Evolutionary conservation across 2,329 filamentous ascomycete species (phyloP), one percentile per base, ranked within the genome.

Genomic region (Calonectria henricotiae): DNA sequence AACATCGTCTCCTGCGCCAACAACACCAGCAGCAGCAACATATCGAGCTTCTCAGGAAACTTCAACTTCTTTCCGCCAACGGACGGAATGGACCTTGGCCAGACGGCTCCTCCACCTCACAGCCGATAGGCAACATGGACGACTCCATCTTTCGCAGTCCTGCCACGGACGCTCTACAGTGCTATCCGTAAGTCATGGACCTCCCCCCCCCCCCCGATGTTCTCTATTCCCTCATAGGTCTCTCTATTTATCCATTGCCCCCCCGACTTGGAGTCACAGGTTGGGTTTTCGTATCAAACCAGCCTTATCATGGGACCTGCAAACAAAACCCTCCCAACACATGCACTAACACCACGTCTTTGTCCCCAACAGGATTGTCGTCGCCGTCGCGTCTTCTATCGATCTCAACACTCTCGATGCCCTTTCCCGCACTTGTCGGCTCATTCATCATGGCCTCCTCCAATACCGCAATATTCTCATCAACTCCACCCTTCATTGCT

Each of bases 401-500:
- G 96, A 98, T 80, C 89, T 98, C 62, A 98, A 96, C 81, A 92
- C 94, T 15, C 89, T 98, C 77, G 92, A 97, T 81, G 91, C 92
- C 73, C 89, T 98, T 23, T 93, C 95, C 62, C 90, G 89, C 65
- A 95, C 94, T 66, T 97, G 94, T 81, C 93, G 92, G 62, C 91
- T 93, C 78, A 90, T 97, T 73, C 93, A 93, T 75, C 87, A 88
- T 67, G 93, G 92, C 74, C 88, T 98, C 27, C 85, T 97, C 49
- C 93, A 95, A 76, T 95, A 94, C 82, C 92, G 94, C 78, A 87
- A 86, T 61, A 90, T 93, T 74, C 88, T 98, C 20, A 86, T 96
- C 62, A 86, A 86, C 43, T 91, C 92, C 71, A 96, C 94, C 2
- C 86, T 98, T 62, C 94, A 91, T 72, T 98, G 96, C 85, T 87